Percentiles rank a stretch among this genome's conserved stretches.
These are phyloP conservation scores for Incumbomyces delicatus DNA, from an alignment of 2,329 filamentous ascomycete species.

Conservation along the genomic window DNA sequence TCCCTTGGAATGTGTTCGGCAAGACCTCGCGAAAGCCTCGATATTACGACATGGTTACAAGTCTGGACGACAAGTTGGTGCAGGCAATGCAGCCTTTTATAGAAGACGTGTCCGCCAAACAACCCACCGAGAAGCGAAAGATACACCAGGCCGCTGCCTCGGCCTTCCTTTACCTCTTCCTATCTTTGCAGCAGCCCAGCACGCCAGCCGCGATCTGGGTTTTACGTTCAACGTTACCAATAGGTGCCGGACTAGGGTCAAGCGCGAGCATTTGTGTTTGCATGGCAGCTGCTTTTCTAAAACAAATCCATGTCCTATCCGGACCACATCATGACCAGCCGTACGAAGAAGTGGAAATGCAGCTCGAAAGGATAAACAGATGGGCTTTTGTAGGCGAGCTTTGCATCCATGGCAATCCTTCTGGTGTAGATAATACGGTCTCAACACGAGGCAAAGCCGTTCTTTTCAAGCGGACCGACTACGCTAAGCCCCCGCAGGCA, in stretches of 20 bases:
- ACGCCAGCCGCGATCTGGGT: conserved; percentile 81
- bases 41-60: conserved; percentile 82
- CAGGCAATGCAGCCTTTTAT: conserved; percentile 73
- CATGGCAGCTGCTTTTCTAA: conserved; percentile 68
- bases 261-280: conserved; percentile 93
- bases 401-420: conserved; percentile 95
- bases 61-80: conserved; percentile 72
- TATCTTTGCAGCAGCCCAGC: conserved; percentile 70
- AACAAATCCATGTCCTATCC: conserved; percentile 79
- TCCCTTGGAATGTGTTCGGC: conserved; percentile 79
- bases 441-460: conserved; percentile 89
- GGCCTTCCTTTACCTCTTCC: conserved; percentile 85
- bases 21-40: conserved; percentile 80
- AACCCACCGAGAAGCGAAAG: conserved; percentile 63
- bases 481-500: conserved; percentile 66
- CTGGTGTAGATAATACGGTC: conserved; percentile 94
- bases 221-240: conserved; percentile 84
- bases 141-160: conserved; percentile 73
- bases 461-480: conserved; percentile 73
- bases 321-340: conserved; percentile 90
- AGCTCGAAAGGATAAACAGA: conserved; percentile 89
- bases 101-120: conserved; percentile 54
- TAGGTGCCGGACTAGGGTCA: conserved; percentile 81
- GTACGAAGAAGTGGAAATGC: conserved; percentile 71
- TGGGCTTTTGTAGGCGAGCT: conserved; percentile 97